Conservation (phyloP, 2,329 filamentous ascomycete species). For the Dactylellina haptotyla region DNA sequence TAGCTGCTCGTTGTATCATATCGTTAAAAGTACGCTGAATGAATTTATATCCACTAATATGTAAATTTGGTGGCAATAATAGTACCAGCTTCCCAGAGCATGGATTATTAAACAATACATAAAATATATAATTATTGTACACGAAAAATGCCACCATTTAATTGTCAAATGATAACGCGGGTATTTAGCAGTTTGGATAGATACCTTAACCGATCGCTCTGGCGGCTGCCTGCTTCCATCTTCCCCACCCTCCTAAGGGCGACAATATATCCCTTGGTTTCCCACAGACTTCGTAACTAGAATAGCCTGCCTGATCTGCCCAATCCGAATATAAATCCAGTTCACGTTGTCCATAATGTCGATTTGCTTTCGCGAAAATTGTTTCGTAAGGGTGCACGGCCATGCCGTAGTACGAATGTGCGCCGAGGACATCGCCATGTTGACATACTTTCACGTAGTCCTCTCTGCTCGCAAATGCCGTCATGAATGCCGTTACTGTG, state of each 20-base stretch:
- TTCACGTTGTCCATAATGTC: slow-evolving; percentile 3
- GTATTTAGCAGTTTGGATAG: too few relatives aligned
- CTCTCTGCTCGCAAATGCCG: slow-evolving; percentile 14
- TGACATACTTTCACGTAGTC: slow-evolving; percentile 26
- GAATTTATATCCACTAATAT: too few relatives aligned
- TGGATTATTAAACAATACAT: too few relatives aligned
- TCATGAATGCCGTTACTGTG: slow-evolving; percentile 29
- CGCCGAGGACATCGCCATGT: slow-evolving; percentile 14
- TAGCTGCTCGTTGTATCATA: neutral
- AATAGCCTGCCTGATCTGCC: slow-evolving; percentile 32
- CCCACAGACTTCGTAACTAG: slow-evolving; percentile 41
- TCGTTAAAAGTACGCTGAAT: too few relatives aligned
- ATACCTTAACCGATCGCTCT: neutral
- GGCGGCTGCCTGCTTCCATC: slow-evolving; percentile 21
- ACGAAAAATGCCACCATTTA: too few relatives aligned
- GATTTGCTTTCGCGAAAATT: slow-evolving; percentile 43
- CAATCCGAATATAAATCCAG: slow-evolving; percentile 26
- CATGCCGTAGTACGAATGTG: slow-evolving; percentile 20
- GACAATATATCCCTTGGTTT: slow-evolving; percentile 1
- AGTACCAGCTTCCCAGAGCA: too few relatives aligned
- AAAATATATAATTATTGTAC: too few relatives aligned
- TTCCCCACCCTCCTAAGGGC: slow-evolving; percentile 25
- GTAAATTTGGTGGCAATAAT: too few relatives aligned
- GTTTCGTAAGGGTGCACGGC: slow-evolving; percentile 43
- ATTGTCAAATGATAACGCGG: too few relatives aligned